A percentile compares a stretch with the other conserved stretches of the same genome.
Evolutionary conservation across 2,329 filamentous ascomycete genomes (phyloP).

Genomic region (Metarhizium guizhouense): DNA sequence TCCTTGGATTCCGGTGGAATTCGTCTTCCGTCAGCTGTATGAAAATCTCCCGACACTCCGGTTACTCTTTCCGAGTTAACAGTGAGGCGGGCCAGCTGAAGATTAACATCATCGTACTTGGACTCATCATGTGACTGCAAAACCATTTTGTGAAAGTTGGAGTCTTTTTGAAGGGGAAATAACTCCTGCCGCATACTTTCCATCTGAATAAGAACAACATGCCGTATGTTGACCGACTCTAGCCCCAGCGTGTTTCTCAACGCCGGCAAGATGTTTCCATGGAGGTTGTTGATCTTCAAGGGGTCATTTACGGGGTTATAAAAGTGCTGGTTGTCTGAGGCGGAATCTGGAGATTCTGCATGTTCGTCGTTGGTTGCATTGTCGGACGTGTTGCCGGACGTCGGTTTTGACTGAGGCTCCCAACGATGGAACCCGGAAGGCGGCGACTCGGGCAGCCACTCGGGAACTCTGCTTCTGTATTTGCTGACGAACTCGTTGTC

Average conservation of each 20-base stretch:
- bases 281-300: slow-evolving; percentile 28
- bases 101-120: slow-evolving; percentile 20
- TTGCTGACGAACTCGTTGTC: not conserved
- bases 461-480: not conserved
- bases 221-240: slow-evolving; percentile 31
- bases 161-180: slow-evolving; percentile 32
- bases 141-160: slow-evolving; percentile 26
- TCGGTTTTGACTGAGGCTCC: not conserved
- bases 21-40: not conserved
- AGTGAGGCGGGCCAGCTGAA: slow-evolving; percentile 19
- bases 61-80: slow-evolving; percentile 22
- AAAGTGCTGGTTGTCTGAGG: not conserved
- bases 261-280: slow-evolving; percentile 19
- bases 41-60: slow-evolving; percentile 5
- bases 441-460: not conserved
- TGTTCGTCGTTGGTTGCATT: not conserved
- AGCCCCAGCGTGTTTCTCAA: slow-evolving; percentile 14
- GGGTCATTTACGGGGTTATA: slow-evolving; percentile 29
- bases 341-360: not conserved
- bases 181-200: slow-evolving; percentile 36
- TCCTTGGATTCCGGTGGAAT: slow-evolving; percentile 18
- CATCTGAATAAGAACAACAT: slow-evolving; percentile 31
- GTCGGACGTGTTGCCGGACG: not conserved
- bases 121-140: slow-evolving; percentile 20
- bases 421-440: not conserved